Evolutionary conservation across 2,329 filamentous ascomycete species (phyloP).

Genomic region (Keithomyces neogunnii): DNA sequence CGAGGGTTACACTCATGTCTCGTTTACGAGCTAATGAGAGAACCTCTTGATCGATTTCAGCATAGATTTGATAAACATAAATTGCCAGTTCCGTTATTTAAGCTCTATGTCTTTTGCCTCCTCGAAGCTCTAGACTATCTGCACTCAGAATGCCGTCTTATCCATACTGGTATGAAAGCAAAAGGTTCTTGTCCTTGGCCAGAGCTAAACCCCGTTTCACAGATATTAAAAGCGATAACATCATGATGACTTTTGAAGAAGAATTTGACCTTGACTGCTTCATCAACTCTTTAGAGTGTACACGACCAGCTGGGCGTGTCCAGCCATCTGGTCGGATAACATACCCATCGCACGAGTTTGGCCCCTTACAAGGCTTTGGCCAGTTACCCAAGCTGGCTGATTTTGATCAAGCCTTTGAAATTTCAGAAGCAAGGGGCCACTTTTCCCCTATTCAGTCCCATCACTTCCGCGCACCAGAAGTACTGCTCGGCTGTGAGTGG

Average conservation of each 20-base stretch:
- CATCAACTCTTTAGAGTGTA: not conserved
- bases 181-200: not conserved
- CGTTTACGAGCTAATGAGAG: not conserved
- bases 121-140: conserved; percentile 13
- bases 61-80: not conserved
- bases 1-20: not conserved
- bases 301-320: conserved; percentile 1
- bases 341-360: conserved; percentile 11
- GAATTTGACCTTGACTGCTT: conserved; percentile 7
- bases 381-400: conserved; percentile 10
- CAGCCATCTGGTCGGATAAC: conserved; percentile 2
- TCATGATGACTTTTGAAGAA: conserved; percentile 12
- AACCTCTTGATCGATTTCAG: not conserved
- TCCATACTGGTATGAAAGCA: conserved; percentile 11
- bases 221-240: conserved; percentile 16
- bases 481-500: conserved; percentile 13
- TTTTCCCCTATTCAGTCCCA: conserved; percentile 13
- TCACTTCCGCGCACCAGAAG: conserved; percentile 13
- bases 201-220: not conserved
- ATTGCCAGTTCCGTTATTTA: not conserved
- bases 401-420: conserved; percentile 10
- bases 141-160: conserved; percentile 11
- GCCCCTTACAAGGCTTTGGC: conserved; percentile 6
- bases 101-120: not conserved
- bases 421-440: conserved; percentile 4